Conservation (phyloP, 2,329 filamentous ascomycete species). For the Clonostachys sp. region DNA sequence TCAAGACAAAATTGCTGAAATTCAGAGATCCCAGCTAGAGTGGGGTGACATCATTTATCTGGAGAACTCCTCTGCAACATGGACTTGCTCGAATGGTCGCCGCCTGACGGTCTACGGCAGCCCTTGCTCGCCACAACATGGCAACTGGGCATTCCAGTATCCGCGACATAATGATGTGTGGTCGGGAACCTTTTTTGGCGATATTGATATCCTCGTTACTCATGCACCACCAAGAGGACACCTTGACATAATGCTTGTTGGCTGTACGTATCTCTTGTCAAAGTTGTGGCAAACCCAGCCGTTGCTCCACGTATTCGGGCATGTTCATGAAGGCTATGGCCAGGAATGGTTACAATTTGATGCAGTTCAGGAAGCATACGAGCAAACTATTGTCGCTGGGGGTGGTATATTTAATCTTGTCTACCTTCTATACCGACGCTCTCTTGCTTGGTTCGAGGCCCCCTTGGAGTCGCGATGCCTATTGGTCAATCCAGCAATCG, state of each 20-base stretch:
- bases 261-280: slow-evolving; percentile 25
- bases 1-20: background rate
- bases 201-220: slow-evolving; percentile 28
- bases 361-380: slow-evolving; percentile 3
- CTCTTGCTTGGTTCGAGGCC: no score
- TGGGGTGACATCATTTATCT: slow-evolving; percentile 18
- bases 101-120: slow-evolving; percentile 19
- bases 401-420: slow-evolving; percentile 1
- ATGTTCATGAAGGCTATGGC: slow-evolving; percentile 55
- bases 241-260: slow-evolving; percentile 22
- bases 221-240: slow-evolving; percentile 28
- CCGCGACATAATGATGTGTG: slow-evolving; percentile 17
- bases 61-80: slow-evolving; percentile 8
- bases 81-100: slow-evolving; percentile 16
- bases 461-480: no score
- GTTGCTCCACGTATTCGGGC: slow-evolving; percentile 58
- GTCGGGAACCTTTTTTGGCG: slow-evolving; percentile 7
- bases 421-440: no score
- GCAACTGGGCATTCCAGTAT: slow-evolving; percentile 38
- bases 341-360: slow-evolving; percentile 21
- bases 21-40: slow-evolving; percentile 3
- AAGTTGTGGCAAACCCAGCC: slow-evolving; percentile 53
- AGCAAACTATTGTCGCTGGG: background rate
- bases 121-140: slow-evolving; percentile 21
- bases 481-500: no score